Conservation (phyloP, 352 stramenopile species). For the Thalassiosira mediterranea region DNA sequence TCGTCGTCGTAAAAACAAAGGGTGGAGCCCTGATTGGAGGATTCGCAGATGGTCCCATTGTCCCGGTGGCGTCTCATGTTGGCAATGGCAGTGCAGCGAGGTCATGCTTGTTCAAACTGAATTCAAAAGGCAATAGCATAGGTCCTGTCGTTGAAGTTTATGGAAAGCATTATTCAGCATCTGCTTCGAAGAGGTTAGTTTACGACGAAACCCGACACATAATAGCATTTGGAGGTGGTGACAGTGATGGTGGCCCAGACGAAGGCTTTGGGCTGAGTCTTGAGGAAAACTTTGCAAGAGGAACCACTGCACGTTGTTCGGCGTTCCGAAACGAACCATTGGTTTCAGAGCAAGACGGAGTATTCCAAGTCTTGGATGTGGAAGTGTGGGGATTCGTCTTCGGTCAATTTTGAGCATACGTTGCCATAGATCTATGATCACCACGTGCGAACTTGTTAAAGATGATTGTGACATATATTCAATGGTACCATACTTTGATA, state of each 20-base stretch:
- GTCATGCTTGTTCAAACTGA: conserved; percentile 48
- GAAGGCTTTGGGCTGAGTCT: conserved; percentile 51
- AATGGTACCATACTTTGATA: no score
- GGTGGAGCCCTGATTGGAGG: conserved; percentile 41
- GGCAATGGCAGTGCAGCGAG: conserved; percentile 15
- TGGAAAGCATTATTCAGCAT: neutral
- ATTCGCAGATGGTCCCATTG: conserved; percentile 40
- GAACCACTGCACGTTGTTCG: conserved; percentile 45
- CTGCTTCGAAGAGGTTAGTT: conserved; percentile 36
- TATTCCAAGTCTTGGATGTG: conserved; percentile 55
- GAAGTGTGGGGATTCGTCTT: conserved; percentile 61
- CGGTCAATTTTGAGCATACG: conserved; percentile 39
- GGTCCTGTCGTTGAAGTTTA: conserved; percentile 4
- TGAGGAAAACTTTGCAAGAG: conserved; percentile 49
- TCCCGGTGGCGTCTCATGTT: conserved; percentile 8
- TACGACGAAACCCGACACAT: conserved; percentile 41
- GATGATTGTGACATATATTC: no score
- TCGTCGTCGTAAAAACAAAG: conserved; percentile 48
- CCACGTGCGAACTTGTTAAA: neutral
- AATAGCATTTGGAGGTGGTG: conserved; percentile 48
- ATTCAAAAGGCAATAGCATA: conserved; percentile 1
- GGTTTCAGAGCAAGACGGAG: conserved; percentile 29
- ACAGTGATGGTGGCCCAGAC: conserved; percentile 12
- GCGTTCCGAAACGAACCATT: conserved; percentile 51
- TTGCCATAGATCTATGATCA: no score